Base-by-base conservation (phyloP, 2,329 filamentous ascomycete genomes). In the Metarhizium robertsii region DNA sequence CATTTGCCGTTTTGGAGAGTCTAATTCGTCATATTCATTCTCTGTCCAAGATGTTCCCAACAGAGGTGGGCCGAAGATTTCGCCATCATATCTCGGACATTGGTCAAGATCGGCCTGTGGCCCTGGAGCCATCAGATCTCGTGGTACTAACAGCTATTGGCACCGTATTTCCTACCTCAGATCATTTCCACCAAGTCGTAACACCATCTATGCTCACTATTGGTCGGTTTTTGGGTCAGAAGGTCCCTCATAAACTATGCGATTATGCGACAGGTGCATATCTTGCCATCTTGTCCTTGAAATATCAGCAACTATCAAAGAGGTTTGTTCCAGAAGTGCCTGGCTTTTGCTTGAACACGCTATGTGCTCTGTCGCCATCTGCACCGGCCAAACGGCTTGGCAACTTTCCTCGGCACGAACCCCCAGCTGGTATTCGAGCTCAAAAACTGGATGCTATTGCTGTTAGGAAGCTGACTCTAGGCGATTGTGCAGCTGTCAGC, bases 151-250 rank as follows among this genome's bases (percentile, higher is more conserved):
- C 90, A 0, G 91, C 90, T 0, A 83, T 96, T 57, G 84, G 86
- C 45, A 85, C 84, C 2, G 88, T 95, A 53, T 99, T 95, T 65
- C 92, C 94, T 4, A 96, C 94, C 0, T 96, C 92, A 0, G 94
- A 99, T 71, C 92, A 97, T 71, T 99, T 97, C 71, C 94, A 99
- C 65, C 87, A 94, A 63, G 90, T 97, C 40, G 87, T 90, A 45
- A 99, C 94, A 2, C 94, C 94, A 2, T 88, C 92, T 0, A 87
- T 90, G 71, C 82, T 96, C 5, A 81, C 86, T n/a, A 89, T 97
- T 70, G 82, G 81, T 13, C 84, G 90, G 54, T 96, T 88, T 71
- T 79, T 99, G 30, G 90, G 87, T 1, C 84, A 96, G 62, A 90
- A 85, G 55, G 78, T 86, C 0, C 84, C 90, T 0, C 76, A 81